Percentiles rank a stretch among this genome's conserved stretches.
Evolutionary conservation across 108 stramenopile species (phyloP).

Genomic region (Licmophora abbreviata): DNA sequence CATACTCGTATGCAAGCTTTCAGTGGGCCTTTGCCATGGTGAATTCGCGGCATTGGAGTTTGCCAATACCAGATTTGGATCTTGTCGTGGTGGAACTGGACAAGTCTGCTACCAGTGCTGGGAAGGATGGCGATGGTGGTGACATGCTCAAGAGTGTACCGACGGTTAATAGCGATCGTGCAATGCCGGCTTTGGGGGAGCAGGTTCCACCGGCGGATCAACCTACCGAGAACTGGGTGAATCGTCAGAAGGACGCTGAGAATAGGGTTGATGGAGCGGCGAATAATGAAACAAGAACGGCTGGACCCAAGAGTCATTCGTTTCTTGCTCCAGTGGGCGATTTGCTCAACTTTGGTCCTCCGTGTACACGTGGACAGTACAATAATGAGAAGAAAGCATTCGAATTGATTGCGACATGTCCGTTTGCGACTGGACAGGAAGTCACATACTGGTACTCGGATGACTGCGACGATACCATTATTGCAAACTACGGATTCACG

Average conservation of each 20-base stretch:
- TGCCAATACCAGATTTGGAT: slow-evolving; percentile 54
- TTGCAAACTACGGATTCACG: slow-evolving; percentile 76
- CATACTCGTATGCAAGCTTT: slow-evolving; percentile 62
- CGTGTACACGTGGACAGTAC: slow-evolving; percentile 72
- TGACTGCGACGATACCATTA: slow-evolving; percentile 68
- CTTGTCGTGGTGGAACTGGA: background rate
- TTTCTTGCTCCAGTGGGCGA: slow-evolving; percentile 81
- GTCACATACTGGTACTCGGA: slow-evolving; percentile 79
- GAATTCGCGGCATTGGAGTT: slow-evolving; percentile 78
- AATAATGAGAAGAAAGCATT: slow-evolving; percentile 52
- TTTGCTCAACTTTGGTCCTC: slow-evolving; percentile 79
- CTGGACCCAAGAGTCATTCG: slow-evolving; percentile 29
- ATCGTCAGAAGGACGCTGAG: slow-evolving; percentile 10
- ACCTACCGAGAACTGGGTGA: slow-evolving; percentile 52
- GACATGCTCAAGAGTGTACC: background rate
- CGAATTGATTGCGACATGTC: slow-evolving; percentile 70
- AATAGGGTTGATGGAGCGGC: background rate
- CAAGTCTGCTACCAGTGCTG: slow-evolving; percentile 6
- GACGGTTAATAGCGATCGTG: background rate
- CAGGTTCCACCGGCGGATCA: slow-evolving; percentile 26
- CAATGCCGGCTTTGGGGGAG: slow-evolving; percentile 2
- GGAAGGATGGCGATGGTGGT: background rate
- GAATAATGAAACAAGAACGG: background rate
- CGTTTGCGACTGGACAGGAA: slow-evolving; percentile 69
- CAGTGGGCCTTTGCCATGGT: slow-evolving; percentile 84